Conservation (phyloP, 129 eudicot species). For the Artemisia argyi region DNA sequence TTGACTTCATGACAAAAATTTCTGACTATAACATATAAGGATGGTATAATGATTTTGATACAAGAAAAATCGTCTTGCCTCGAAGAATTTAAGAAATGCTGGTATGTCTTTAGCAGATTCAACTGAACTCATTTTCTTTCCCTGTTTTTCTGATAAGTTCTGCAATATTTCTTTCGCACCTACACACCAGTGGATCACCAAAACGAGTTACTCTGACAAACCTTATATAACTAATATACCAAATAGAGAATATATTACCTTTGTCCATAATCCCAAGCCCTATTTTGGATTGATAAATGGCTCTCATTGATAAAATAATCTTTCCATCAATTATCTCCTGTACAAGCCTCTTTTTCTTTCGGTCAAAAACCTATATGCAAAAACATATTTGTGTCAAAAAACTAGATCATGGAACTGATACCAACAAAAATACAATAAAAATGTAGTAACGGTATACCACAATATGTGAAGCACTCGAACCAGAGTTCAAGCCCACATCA, state of each 20-base stretch:
- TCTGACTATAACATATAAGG: no score
- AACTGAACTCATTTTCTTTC: conserved; percentile 78
- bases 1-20: no score
- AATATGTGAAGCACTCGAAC: conserved; percentile 86
- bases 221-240: not conserved
- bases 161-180: conserved; percentile 89
- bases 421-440: no score
- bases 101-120: conserved; percentile 87
- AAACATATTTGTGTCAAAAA: no score
- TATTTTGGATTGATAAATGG: conserved; percentile 79
- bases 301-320: conserved; percentile 90
- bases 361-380: conserved; percentile 43
- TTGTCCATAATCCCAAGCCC: conserved; percentile 83
- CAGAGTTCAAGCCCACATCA: conserved; percentile 82
- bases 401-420: no score
- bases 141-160: conserved; percentile 85
- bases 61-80: conserved; percentile 47
- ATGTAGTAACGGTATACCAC: conserved; percentile 33
- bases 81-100: conserved; percentile 55
- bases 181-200: conserved; percentile 37
- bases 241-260: conserved; percentile 44
- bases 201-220: conserved; percentile 2
- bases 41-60: not conserved
- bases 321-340: conserved; percentile 88
- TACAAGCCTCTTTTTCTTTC: conserved; percentile 71